phyloP scores from a whole-genome alignment of 2,329 filamentous ascomycete genomes.

The Neobulgaria alba region DNA sequence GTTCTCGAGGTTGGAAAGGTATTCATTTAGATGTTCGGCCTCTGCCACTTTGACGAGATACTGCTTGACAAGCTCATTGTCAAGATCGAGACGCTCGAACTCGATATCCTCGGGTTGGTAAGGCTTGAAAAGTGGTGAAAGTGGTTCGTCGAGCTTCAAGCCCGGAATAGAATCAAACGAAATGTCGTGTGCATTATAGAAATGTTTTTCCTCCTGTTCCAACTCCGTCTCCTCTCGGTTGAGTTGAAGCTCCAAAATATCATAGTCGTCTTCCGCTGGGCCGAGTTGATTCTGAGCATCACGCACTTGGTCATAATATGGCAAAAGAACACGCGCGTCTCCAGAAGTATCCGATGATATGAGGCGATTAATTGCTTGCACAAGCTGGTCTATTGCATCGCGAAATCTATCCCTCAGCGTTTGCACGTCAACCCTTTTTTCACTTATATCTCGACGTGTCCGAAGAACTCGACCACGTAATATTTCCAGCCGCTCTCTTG shows the following conservation, averaged over 20 bases:
- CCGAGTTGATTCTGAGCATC: slow-evolving; percentile 15
- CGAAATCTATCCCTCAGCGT: slow-evolving; percentile 8
- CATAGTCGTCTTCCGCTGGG: slow-evolving; percentile 13
- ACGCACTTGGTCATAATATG: slow-evolving; percentile 13
- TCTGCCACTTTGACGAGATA: slow-evolving; percentile 12
- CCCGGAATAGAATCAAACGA: not conserved
- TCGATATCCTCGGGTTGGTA: slow-evolving; percentile 6
- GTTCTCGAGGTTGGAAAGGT: slow-evolving; percentile 14
- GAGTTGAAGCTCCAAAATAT: slow-evolving; percentile 12
- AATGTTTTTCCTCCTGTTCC: slow-evolving; percentile 18
- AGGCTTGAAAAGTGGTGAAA: slow-evolving; percentile 13
- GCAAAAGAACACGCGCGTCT: not conserved
- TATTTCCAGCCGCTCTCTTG: slow-evolving; percentile 15
- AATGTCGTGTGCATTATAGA: slow-evolving; percentile 9
- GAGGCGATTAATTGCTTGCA: not conserved
- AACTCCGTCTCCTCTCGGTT: slow-evolving; percentile 14
- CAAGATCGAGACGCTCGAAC: slow-evolving; percentile 1
- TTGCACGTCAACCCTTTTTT: slow-evolving; percentile 8
- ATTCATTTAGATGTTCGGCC: slow-evolving; percentile 10
- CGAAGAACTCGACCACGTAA: slow-evolving; percentile 12
- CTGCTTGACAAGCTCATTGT: slow-evolving; percentile 8
- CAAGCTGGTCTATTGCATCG: slow-evolving; percentile 12
- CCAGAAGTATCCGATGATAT: not conserved
- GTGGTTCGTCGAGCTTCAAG: slow-evolving; percentile 7
- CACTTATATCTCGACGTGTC: slow-evolving; percentile 10